Base-by-base conservation (phyloP, 1,139 yeast genomes). In the Candida sp. region DNA sequence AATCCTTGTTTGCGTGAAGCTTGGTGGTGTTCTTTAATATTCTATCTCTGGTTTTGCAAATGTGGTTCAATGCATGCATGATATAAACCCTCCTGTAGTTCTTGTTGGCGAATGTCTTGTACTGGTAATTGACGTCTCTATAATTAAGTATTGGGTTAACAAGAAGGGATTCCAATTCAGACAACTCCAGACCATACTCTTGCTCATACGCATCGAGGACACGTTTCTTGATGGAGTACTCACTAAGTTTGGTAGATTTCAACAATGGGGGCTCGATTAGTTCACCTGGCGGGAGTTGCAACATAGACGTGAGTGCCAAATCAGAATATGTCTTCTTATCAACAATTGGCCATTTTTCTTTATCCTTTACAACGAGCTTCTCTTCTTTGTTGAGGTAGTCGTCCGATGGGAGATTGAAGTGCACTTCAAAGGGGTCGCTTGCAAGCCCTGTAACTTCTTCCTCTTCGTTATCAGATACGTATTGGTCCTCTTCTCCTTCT, bases 31-130 rank as follows among this genome's bases (percentile, higher is more conserved):
- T 88, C 64, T 88, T 89, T 58, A 93, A 63, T 25, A 93, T 81
- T 30, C 86, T 74, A 66, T 92, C 97, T 64, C 98, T 80, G 0
- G 98, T 90, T 68, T 92, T 92, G 70, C 78, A 84, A 31, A 94
- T 73, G 66, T 94, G 99, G 62, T 94, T 94, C 52, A 92, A 67
- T 3, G 84, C 80, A 70, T 94, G 99, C 54, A 90, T 63, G 0
- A 80, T 68, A 64, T 90, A 90, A 28, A 90, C 68, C 52, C 82
- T 83, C 59, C 86, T 84, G 60, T 92, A 82, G 42, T 79, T 78
- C 0, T 75, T 70, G 42, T 81, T 77, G 38, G 68, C 66, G 59
- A 62, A 69, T 22, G 59, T 48, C 44, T 59, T 62, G 58, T 83
- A 83, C 40, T 96, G 90, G 58, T 78, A 83, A 22, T 84, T 72